phyloP scores from a whole-genome alignment of 1,284 basidiomycete genomes.

The Leccinum fallax region DNA sequence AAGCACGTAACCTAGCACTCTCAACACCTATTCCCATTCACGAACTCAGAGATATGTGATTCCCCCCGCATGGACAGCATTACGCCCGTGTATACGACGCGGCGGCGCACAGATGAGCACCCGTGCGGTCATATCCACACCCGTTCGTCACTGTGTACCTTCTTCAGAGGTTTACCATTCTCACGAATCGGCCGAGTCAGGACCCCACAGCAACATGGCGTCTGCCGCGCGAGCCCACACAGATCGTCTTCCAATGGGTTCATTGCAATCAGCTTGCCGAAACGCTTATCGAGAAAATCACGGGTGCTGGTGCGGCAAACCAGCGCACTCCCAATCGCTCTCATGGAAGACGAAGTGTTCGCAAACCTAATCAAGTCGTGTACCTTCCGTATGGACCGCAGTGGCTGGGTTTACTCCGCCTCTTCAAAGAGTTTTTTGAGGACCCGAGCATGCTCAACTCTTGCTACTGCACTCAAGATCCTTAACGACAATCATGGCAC shows the following conservation, averaged over 20 bases:
- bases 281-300: no score
- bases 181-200: constrained; percentile 14
- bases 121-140: constrained; percentile 3
- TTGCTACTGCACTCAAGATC: neutral
- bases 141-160: constrained; percentile 6
- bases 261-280: constrained; percentile 12
- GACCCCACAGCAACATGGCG: constrained; percentile 18
- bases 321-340: no score
- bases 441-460: neutral
- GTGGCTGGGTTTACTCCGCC: neutral
- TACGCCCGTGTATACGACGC: neutral
- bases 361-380: no score
- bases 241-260: constrained; percentile 17
- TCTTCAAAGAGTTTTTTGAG: neutral
- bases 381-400: neutral
- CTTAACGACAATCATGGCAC: no score
- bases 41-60: constrained; percentile 4
- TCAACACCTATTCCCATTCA: constrained; percentile 4
- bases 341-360: no score
- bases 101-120: constrained; percentile 15
- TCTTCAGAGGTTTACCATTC: neutral
- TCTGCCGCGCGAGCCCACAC: constrained; percentile 18
- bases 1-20: neutral
- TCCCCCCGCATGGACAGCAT: constrained; percentile 6
- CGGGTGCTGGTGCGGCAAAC: no score